Base-by-base conservation (phyloP, 2,329 filamentous ascomycete genomes). In the Westerdykella aurantiaca region DNA sequence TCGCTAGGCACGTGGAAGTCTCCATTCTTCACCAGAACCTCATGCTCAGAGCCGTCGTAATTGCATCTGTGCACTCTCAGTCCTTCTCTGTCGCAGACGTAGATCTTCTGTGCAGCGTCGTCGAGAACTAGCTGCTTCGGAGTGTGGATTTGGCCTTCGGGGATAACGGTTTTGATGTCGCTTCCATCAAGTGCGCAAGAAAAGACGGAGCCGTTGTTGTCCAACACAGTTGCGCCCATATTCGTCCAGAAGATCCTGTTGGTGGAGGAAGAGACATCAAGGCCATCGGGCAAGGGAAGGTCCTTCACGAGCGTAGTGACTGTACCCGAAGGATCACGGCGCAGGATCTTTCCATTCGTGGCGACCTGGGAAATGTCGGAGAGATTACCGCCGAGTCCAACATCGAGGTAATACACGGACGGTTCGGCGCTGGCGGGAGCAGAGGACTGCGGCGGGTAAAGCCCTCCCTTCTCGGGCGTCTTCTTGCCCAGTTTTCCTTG, bases 121-220 rank as follows among this genome's bases (percentile, higher is more conserved):
- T 66, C 63, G 14, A 68, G 41, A 4, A 53, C 34, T 6, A 72
- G 29, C 38, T 74, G 71, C 42, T 74, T 74, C 0, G 71, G 70
- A 0, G 79, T 82, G 54, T 80, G 69, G 1, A 76, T 58, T 0
- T 49, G 38, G 0, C 78, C 77, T 0, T 49, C 38, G 0, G 69
- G 50, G 0, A 82, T 57, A 2, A 82, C 54, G 0, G 65, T 65
- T 7, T 56, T 52, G 3, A 74, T 52, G 37, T 76, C 61, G 10
- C 49, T 68, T 1, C 80, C 79, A 41, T 79, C 73, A 1, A 78
- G 56, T n/a, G 71, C 69, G n/a, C 69, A 63, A 1, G 68, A 71
- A 48, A 63, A 61, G 5, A 79, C 58, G 1, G 65, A 59, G 13
- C 75, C 75, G 45, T 76, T 68, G 14, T 65, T 63, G 2, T 40